phyloP scores from a whole-genome alignment of 2,329 filamentous ascomycete genomes.

The Penicillium polonicum region DNA sequence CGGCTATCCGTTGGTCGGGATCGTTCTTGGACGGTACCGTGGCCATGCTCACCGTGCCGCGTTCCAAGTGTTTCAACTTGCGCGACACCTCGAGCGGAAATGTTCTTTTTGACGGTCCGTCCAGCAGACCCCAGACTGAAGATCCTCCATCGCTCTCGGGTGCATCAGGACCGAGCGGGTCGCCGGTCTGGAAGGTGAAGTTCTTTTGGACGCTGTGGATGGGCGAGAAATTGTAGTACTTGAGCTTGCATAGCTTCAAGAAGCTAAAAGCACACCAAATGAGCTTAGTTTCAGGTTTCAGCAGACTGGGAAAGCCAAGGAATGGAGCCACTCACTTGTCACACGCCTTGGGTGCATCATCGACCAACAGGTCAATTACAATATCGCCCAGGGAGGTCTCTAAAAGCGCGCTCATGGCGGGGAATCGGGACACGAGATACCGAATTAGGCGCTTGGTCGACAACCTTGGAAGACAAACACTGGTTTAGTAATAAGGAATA shows the following conservation, averaged over 20 bases:
- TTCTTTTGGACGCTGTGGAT: slow-evolving; percentile 89
- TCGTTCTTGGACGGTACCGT: slow-evolving; percentile 74
- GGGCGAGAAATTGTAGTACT: slow-evolving; percentile 98
- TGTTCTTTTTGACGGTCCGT: slow-evolving; percentile 67
- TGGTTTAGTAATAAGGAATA: not conserved
- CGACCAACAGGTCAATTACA: slow-evolving; percentile 86
- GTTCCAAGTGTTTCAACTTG: slow-evolving; percentile 83
- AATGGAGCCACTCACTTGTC: slow-evolving; percentile 71
- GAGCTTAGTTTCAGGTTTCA: slow-evolving; percentile 59
- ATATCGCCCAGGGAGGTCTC: slow-evolving; percentile 93
- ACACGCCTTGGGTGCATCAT: slow-evolving; percentile 86
- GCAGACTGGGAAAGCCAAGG: slow-evolving; percentile 34
- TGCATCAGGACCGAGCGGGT: slow-evolving; percentile 84
- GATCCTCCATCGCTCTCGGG: slow-evolving; percentile 85
- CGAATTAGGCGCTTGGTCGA: not conserved
- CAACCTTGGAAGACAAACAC: not conserved
- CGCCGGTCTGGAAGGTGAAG: slow-evolving; percentile 95
- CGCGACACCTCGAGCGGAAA: slow-evolving; percentile 83
- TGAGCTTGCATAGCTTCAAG: slow-evolving; percentile 96
- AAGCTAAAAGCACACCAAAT: slow-evolving; percentile 62
- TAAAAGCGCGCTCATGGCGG: slow-evolving; percentile 80
- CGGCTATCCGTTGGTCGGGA: slow-evolving; percentile 77
- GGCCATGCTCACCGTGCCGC: slow-evolving; percentile 97
- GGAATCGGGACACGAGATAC: not conserved
- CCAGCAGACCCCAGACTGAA: slow-evolving; percentile 85